phyloP scores from a whole-genome alignment of 352 stramenopile genomes.

The Phytophthora constricta region DNA sequence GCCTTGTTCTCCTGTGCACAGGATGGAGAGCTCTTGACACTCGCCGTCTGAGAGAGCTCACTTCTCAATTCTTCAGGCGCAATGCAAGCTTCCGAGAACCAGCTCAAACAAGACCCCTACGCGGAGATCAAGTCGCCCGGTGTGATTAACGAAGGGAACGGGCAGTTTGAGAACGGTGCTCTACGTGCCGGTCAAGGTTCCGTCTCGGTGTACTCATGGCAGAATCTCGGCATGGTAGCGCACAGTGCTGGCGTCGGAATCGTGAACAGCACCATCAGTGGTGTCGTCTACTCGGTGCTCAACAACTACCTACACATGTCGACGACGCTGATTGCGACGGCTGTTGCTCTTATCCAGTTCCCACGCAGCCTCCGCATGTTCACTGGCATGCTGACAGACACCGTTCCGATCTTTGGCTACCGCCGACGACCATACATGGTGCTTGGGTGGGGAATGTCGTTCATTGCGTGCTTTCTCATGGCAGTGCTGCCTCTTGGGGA shows the following conservation, averaged over 20 bases:
- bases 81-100: slow-evolving; percentile 32
- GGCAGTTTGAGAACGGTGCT: slow-evolving; percentile 18
- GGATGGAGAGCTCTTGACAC: neutral
- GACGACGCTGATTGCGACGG: slow-evolving; percentile 46
- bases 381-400: slow-evolving; percentile 75
- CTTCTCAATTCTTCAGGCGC: slow-evolving; percentile 26
- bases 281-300: slow-evolving; percentile 58
- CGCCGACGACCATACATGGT: slow-evolving; percentile 85
- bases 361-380: slow-evolving; percentile 57
- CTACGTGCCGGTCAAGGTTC: slow-evolving; percentile 27
- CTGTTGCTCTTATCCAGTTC: slow-evolving; percentile 50
- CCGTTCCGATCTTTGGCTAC: slow-evolving; percentile 75
- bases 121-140: slow-evolving; percentile 31
- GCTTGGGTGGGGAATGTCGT: slow-evolving; percentile 58
- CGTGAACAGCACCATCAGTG: slow-evolving; percentile 43
- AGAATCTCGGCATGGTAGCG: slow-evolving; percentile 50
- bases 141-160: too few relatives aligned
- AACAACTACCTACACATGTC: slow-evolving; percentile 70
- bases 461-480: slow-evolving; percentile 51
- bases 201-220: slow-evolving; percentile 32
- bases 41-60: slow-evolving; percentile 17
- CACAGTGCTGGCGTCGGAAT: slow-evolving; percentile 53
- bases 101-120: slow-evolving; percentile 40
- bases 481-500: slow-evolving; percentile 47
- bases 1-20: neutral